Evolutionary conservation across 202 grass and related monocot species (phyloP).

Genomic region (Dendrocalamus latiflorus): DNA sequence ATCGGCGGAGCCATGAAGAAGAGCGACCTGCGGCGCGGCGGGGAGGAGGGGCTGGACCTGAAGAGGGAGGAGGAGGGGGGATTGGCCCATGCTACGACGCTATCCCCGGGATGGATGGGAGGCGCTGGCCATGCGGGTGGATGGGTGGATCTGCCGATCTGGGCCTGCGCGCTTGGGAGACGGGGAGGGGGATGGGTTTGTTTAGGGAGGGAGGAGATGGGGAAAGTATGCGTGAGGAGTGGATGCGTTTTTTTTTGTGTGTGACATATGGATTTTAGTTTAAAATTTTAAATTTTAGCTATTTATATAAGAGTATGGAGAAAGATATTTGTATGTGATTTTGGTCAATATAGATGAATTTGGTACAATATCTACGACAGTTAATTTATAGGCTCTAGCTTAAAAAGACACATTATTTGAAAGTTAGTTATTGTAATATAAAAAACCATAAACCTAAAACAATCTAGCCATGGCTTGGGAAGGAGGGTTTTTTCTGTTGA

Average conservation of each 20-base stretch:
- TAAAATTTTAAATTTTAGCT: too few species aligned
- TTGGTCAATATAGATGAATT: too few species aligned
- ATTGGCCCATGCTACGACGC: slow-evolving; percentile 47
- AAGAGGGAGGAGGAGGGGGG: slow-evolving; percentile 11
- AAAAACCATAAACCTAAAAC: too few species aligned
- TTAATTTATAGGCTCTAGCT: accelerated
- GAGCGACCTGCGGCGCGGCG: slow-evolving; percentile 18
- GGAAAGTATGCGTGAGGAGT: neutral
- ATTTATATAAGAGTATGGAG: too few species aligned
- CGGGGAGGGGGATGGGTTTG: neutral
- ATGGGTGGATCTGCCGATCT: slow-evolving; percentile 45
- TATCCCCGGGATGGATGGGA: slow-evolving; percentile 22
- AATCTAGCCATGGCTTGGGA: too few species aligned
- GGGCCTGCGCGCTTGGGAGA: neutral
- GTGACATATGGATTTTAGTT: too few species aligned
- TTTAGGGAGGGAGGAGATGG: neutral
- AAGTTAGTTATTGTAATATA: too few species aligned
- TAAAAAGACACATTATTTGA: too few species aligned
- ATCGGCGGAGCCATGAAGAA: slow-evolving; percentile 30
- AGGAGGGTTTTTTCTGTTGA: too few species aligned
- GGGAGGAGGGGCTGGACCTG: slow-evolving; percentile 26
- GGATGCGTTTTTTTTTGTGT: too few species aligned
- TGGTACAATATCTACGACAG: too few species aligned
- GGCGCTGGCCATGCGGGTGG: slow-evolving; percentile 41
- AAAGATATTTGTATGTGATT: too few species aligned